Evolutionary conservation across 305 asterid genomes (phyloP).

Genomic region (Fraxinus velutina): DNA sequence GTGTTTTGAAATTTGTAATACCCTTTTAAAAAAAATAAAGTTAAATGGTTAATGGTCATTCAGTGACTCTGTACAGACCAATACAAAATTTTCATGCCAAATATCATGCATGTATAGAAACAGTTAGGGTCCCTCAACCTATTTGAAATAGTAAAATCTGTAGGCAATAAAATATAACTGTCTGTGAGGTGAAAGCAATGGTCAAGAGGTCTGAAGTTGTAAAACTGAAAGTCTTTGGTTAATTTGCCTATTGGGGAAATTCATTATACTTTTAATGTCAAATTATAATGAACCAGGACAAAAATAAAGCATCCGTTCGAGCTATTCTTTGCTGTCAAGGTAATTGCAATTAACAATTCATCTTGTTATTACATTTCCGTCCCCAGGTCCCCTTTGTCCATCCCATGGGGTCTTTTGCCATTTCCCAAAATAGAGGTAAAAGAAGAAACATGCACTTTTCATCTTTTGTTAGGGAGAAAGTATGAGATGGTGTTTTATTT

Average conservation of each 20-base stretch:
- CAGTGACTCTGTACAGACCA: not conserved
- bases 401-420: not conserved
- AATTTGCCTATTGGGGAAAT: not conserved
- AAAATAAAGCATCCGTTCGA: not conserved
- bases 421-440: not conserved
- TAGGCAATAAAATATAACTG: not conserved
- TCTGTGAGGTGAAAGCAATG: not conserved
- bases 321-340: not conserved
- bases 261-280: not conserved
- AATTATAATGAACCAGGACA: not conserved
- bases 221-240: not conserved
- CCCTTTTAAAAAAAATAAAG: not conserved
- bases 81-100: not conserved
- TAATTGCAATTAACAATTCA: not conserved
- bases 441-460: not conserved
- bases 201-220: not conserved
- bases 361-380: not conserved
- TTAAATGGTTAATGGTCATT: not conserved
- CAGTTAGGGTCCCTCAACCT: not conserved
- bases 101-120: not conserved
- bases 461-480: not conserved
- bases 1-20: not conserved
- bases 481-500: not conserved
- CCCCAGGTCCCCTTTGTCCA: not conserved
- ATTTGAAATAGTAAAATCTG: not conserved